Base-by-base conservation (phyloP, 1,139 yeast genomes). In the Saccharomyces hybrid region DNA sequence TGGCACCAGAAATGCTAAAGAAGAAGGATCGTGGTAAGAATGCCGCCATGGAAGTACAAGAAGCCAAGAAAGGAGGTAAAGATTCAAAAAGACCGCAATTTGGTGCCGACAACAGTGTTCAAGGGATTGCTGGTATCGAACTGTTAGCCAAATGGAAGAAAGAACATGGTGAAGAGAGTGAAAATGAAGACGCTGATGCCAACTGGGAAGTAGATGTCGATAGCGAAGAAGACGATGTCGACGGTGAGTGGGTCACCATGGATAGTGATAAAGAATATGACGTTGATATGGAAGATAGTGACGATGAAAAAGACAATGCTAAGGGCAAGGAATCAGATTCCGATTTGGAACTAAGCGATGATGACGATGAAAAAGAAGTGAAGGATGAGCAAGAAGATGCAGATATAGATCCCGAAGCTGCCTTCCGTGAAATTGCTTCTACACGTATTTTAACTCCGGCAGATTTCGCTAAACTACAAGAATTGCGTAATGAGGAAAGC, bases 1-100 rank as follows among this genome's bases (percentile, higher is more conserved):
- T 90, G 53, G 97, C 97, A 1, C 99, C 99, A 5, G 96, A 93
- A 62, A 88, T 93, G 97, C 80, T 93, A 66, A 78, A 80, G 56
- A 80, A 83, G 65, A 90, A 88, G 68, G 98, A 95, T 69, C 81
- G 99, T 69, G 99, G 99, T 67, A 93, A 93, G 74, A 74, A 77
- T 41, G 98, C 97, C 13, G 78, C 95, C 27, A 86, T 91, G 80
- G 95, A 82, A 57, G 61, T 90, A 58, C 84, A 84, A 62, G 78
- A 79, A 53, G 83, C 84, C 34, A 79, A 68, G 56, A 71, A 74
- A 46, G 63, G 71, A 41, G 75, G 75, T 11, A 64, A 64, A 23
- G 70, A 64, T 2, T 56, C 59, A 25, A 55, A 50, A 27, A 66
- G 78, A 59, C 85, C 84, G 46, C 80, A 80, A 69, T 93, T 79